Evolutionary conservation across 129 eudicot genomes (phyloP).

Genomic region (Helichrysum umbraculigerum): DNA sequence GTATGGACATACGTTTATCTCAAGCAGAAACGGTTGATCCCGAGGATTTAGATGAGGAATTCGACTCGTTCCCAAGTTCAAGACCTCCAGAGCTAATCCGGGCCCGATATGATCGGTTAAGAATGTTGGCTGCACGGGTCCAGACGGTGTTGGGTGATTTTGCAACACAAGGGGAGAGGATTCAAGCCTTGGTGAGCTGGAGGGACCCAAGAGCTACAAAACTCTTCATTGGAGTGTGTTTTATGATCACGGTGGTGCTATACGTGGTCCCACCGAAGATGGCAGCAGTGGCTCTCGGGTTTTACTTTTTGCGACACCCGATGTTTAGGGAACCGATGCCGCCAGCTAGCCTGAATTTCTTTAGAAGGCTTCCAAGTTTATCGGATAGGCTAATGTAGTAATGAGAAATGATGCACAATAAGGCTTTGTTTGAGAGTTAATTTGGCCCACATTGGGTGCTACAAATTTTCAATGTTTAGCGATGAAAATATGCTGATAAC

Average conservation of each 20-base stretch:
- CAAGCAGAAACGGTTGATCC: constrained; percentile 90
- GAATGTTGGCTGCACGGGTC: constrained; percentile 88
- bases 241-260: constrained; percentile 65
- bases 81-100: constrained; percentile 75
- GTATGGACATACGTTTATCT: constrained; percentile 89
- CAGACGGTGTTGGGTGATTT: constrained; percentile 97
- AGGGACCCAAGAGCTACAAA: constrained; percentile 97
- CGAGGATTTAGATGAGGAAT: constrained; percentile 92
- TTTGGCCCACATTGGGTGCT: constrained; percentile 35
- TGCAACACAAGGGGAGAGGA: constrained; percentile 96
- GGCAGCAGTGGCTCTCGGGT: constrained; percentile 98
- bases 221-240: constrained; percentile 81
- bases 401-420: constrained; percentile 26
- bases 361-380: constrained; percentile 93
- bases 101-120: constrained; percentile 73
- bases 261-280: constrained; percentile 90
- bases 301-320: constrained; percentile 92
- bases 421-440: constrained; percentile 30
- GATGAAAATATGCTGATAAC: constrained; percentile 30
- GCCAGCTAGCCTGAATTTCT: constrained; percentile 89
- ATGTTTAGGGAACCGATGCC: constrained; percentile 99
- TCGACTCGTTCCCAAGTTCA: constrained; percentile 96
- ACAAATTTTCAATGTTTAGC: constrained; percentile 32
- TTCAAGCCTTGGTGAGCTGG: constrained; percentile 98
- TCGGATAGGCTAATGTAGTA: constrained; percentile 84